These are phyloP conservation scores for Helianthus annuus DNA, from an alignment of 129 eudicot species.

Conservation along the genomic window DNA sequence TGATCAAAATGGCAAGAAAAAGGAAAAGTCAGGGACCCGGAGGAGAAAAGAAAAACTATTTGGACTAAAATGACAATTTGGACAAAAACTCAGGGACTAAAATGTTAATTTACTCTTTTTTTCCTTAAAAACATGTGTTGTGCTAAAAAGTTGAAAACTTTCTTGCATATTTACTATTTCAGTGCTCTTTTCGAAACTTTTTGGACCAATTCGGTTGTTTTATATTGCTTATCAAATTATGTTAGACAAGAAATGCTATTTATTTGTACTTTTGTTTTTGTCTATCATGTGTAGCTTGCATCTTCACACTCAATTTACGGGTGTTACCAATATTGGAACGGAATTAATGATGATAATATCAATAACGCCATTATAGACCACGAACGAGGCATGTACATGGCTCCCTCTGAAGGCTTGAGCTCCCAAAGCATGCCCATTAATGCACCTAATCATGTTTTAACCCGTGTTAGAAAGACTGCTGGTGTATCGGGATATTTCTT, in stretches of 20 bases:
- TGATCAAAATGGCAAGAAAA: too few relatives aligned
- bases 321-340: slow-evolving; percentile 42
- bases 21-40: too few relatives aligned
- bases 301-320: slow-evolving; percentile 66
- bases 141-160: not conserved
- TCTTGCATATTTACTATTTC: slow-evolving; percentile 12
- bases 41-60: too few relatives aligned
- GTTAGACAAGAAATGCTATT: not conserved
- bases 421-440: slow-evolving; percentile 27
- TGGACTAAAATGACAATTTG: too few relatives aligned
- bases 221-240: not conserved
- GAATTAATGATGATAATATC: slow-evolving; percentile 32
- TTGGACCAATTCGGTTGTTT: slow-evolving; percentile 1
- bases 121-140: not conserved
- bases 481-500: slow-evolving; percentile 55
- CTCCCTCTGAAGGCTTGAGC: slow-evolving; percentile 50
- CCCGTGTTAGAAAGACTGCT: slow-evolving; percentile 43
- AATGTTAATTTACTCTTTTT: too few relatives aligned
- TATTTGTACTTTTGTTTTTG: slow-evolving; percentile 11
- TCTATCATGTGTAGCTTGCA: slow-evolving; percentile 53
- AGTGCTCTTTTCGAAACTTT: not conserved
- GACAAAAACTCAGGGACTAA: too few relatives aligned
- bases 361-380: slow-evolving; percentile 41
- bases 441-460: slow-evolving; percentile 35
- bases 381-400: slow-evolving; percentile 59